These are phyloP conservation scores for Pittosporum tobira DNA, from an alignment of 129 eudicot genomes.

Conservation along the genomic window DNA sequence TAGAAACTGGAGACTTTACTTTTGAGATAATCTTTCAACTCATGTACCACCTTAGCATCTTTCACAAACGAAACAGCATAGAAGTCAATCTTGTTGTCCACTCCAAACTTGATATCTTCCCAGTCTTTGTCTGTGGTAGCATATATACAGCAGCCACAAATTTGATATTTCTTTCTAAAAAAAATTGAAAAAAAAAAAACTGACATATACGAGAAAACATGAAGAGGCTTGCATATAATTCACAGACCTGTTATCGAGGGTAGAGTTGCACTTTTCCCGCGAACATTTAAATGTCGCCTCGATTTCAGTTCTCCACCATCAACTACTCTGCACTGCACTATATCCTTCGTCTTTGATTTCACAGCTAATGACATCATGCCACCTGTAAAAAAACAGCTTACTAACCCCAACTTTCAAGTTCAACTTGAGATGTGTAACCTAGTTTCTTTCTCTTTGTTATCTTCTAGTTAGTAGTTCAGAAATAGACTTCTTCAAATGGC, in stretches of 20 bases:
- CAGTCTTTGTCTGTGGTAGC: slow-evolving; percentile 74
- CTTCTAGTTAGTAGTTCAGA: neutral
- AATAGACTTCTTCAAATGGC: neutral
- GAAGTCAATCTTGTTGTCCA: slow-evolving; percentile 83
- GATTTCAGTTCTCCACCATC: slow-evolving; percentile 97
- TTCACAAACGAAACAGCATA: slow-evolving; percentile 98
- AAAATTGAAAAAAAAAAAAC: neutral
- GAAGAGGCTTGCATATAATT: neutral
- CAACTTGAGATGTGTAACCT: neutral
- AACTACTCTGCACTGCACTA: slow-evolving; percentile 73
- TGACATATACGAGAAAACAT: neutral
- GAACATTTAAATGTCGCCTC: slow-evolving; percentile 86
- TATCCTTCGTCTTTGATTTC: slow-evolving; percentile 67
- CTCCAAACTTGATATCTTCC: slow-evolving; percentile 98
- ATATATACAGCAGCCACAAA: slow-evolving; percentile 11
- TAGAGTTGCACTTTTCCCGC: slow-evolving; percentile 94
- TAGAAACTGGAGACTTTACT: slow-evolving; percentile 25
- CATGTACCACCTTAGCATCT: slow-evolving; percentile 84
- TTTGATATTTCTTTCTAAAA: neutral
- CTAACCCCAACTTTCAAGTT: neutral
- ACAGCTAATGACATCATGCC: slow-evolving; percentile 97
- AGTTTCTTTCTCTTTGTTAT: neutral
- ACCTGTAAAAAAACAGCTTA: slow-evolving; percentile 28
- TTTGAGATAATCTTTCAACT: slow-evolving; percentile 75
- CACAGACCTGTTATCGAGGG: slow-evolving; percentile 88